phyloP scores from a whole-genome alignment of 2,329 filamentous ascomycete genomes.

The Tolypocladium amazonense region DNA sequence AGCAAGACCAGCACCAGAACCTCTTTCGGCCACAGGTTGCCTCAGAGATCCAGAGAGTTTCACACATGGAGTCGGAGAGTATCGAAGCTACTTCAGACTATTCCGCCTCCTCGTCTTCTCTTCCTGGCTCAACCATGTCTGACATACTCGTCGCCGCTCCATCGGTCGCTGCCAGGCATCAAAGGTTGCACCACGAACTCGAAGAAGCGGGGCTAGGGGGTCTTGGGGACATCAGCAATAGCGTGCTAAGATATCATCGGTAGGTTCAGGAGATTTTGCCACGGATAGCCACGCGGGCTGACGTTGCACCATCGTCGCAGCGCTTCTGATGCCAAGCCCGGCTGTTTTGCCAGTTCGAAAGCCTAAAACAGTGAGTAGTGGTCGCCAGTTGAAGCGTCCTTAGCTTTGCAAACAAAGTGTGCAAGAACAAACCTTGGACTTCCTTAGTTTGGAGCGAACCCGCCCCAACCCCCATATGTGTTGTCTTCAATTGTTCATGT shows the following conservation, averaged over 20 bases:
- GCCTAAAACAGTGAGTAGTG: background rate
- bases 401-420: no score
- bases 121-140: background rate
- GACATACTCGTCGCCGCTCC: background rate
- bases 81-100: background rate
- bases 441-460: background rate
- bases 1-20: background rate
- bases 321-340: background rate
- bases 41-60: background rate
- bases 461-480: background rate
- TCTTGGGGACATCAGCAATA: background rate
- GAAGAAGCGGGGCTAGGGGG: slow-evolving; percentile 4
- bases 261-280: background rate
- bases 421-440: background rate
- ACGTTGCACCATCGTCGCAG: background rate
- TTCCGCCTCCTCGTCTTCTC: background rate
- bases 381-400: no score
- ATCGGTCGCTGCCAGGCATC: background rate
- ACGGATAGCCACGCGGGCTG: background rate
- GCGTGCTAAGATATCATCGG: slow-evolving; percentile 2
- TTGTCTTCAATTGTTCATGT: background rate
- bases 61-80: background rate
- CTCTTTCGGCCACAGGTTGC: background rate
- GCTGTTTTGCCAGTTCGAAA: background rate
- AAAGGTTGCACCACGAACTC: slow-evolving; percentile 1